phyloP scores from a whole-genome alignment of 2,329 filamentous ascomycete species.

The Talaromyces verruculosus region DNA sequence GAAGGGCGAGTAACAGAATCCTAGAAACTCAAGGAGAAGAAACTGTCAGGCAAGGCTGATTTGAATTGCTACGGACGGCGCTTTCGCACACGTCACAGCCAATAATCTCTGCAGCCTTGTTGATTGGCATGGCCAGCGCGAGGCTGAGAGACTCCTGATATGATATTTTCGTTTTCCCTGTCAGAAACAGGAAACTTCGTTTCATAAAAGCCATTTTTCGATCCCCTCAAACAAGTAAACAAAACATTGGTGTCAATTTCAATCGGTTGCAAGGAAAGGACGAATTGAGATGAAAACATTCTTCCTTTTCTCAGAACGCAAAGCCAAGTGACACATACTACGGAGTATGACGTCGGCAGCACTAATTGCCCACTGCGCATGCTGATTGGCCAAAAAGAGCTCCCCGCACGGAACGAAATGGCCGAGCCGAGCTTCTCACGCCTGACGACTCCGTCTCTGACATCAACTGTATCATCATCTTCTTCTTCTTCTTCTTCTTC shows the following conservation, averaged over 20 bases:
- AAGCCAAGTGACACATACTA: constrained; percentile 37
- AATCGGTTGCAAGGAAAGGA: no score
- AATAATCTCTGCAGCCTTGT: not conserved
- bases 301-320: no score
- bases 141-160: not conserved
- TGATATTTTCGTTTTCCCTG: not conserved
- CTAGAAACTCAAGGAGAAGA: no score
- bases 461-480: not conserved
- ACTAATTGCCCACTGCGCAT: not conserved
- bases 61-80: not conserved
- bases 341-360: constrained; percentile 9
- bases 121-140: not conserved
- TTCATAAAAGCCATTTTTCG: no score
- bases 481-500: no score
- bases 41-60: not conserved
- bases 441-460: not conserved
- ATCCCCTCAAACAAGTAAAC: no score
- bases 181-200: no score
- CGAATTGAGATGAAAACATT: no score
- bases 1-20: no score
- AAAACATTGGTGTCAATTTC: no score
- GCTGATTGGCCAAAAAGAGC: not conserved
- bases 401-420: not conserved
- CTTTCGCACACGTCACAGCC: not conserved
- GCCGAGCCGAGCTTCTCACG: not conserved